phyloP scores from a whole-genome alignment of 768 basidiomycete genomes.

The Leccinum uliginosum region DNA sequence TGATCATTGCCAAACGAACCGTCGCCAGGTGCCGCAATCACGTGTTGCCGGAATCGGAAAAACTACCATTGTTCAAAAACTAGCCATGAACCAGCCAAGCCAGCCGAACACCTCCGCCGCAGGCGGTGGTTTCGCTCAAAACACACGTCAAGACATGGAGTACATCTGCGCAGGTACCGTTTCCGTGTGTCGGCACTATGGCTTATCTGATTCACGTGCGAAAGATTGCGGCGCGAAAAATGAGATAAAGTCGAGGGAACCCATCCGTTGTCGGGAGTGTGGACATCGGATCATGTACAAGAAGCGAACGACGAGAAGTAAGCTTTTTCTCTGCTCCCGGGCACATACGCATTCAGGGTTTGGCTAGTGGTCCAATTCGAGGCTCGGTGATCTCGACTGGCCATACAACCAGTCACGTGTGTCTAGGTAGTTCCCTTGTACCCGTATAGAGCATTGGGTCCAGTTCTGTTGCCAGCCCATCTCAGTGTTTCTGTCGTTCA shows the following conservation, averaged over 20 bases:
- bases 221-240: constrained; percentile 91
- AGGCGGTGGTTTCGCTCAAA: constrained; percentile 31
- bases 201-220: constrained; percentile 9
- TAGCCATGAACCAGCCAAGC: constrained; percentile 38
- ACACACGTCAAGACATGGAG: constrained; percentile 66
- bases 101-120: constrained; percentile 31
- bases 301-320: constrained; percentile 90
- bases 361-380: constrained; percentile 32
- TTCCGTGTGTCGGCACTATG: constrained; percentile 1
- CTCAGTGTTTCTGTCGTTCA: background rate
- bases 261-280: constrained; percentile 93
- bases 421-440: background rate
- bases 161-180: constrained; percentile 79
- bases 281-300: constrained; percentile 99
- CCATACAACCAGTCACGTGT: background rate
- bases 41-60: constrained; percentile 5
- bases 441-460: background rate
- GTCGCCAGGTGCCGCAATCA: constrained; percentile 4
- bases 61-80: background rate
- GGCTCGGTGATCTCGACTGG: constrained; percentile 21
- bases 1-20: constrained; percentile 18
- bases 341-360: background rate
- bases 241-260: constrained; percentile 85
- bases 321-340: constrained; percentile 28
- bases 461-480: background rate